These are phyloP conservation scores for Ophiosphaerella korrae DNA, from an alignment of 2,329 filamentous ascomycete species.

Conservation along the genomic window DNA sequence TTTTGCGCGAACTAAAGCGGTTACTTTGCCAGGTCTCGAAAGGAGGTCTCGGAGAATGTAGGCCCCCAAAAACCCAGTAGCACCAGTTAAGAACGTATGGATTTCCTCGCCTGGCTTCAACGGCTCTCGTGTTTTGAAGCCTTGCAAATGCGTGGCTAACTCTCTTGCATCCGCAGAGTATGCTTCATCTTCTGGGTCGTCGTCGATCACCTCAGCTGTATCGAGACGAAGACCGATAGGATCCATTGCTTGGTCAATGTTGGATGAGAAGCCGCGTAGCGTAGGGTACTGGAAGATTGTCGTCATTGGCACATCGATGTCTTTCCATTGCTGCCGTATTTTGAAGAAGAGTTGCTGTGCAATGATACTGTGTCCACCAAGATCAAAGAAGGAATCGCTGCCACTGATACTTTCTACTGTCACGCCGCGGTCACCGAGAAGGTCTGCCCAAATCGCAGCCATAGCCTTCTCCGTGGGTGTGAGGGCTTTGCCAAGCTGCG, in stretches of 20 bases:
- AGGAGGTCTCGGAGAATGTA: conserved; percentile 80
- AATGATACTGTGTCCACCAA: conserved; percentile 80
- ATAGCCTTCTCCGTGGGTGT: conserved; percentile 68
- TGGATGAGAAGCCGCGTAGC: conserved; percentile 60
- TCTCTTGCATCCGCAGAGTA: conserved; percentile 61
- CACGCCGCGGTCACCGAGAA: conserved; percentile 64
- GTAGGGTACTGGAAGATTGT: conserved; percentile 72
- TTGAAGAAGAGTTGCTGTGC: conserved; percentile 81
- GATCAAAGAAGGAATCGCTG: conserved; percentile 74
- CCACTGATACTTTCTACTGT: conserved; percentile 70
- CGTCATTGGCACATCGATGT: conserved; percentile 71
- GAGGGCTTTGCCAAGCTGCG: conserved; percentile 53
- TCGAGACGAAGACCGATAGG: conserved; percentile 54
- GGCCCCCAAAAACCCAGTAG: conserved; percentile 86
- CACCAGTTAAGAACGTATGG: conserved; percentile 83
- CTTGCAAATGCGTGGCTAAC: conserved; percentile 54
- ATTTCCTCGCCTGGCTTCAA: conserved; percentile 46
- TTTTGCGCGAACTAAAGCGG: conserved; percentile 77
- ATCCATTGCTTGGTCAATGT: conserved; percentile 58
- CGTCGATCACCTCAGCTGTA: conserved; percentile 45
- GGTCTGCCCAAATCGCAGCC: conserved; percentile 74
- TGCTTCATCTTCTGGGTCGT: conserved; percentile 56
- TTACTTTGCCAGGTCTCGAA: conserved; percentile 66
- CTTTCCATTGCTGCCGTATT: conserved; percentile 65
- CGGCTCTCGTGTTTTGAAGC: conserved; percentile 49